Evolutionary conservation across 2,329 filamentous ascomycete genomes (phyloP).

Genomic region (Plenodomus tracheiphilus): DNA sequence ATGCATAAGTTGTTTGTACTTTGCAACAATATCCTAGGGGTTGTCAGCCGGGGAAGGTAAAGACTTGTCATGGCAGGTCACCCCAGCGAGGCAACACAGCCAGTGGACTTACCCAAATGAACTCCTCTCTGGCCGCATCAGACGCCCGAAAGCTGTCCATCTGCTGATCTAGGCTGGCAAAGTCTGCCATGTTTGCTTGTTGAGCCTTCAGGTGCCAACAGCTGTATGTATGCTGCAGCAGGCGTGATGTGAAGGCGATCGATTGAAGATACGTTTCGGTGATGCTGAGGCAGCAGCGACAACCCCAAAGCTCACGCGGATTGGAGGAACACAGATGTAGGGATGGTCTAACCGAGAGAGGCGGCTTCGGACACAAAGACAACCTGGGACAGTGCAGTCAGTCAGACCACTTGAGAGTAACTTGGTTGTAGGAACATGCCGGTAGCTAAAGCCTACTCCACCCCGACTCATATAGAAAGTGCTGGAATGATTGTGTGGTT

Average conservation of each 20-base stretch:
- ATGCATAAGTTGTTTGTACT: constrained; percentile 27
- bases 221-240: not conserved
- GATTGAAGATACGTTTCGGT: not conserved
- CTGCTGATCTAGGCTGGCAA: constrained; percentile 28
- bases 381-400: too few species aligned
- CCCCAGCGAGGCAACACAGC: constrained; percentile 9
- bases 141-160: constrained; percentile 41
- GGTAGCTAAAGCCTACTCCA: too few species aligned
- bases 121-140: constrained; percentile 42
- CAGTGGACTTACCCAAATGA: constrained; percentile 31
- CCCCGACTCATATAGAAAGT: too few species aligned
- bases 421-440: too few species aligned
- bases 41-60: not conserved
- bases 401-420: too few species aligned
- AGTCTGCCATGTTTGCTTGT: constrained; percentile 15
- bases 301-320: not conserved
- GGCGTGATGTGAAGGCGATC: not conserved
- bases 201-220: not conserved
- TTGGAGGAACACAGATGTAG: too few species aligned
- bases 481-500: not conserved
- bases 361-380: too few species aligned
- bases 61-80: too few species aligned
- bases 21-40: constrained; percentile 34
- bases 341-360: not conserved
- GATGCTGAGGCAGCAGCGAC: constrained; percentile 14